These are phyloP conservation scores for Candolleomyces aberdarensis DNA, from an alignment of 768 basidiomycete species.

Conservation along the genomic window DNA sequence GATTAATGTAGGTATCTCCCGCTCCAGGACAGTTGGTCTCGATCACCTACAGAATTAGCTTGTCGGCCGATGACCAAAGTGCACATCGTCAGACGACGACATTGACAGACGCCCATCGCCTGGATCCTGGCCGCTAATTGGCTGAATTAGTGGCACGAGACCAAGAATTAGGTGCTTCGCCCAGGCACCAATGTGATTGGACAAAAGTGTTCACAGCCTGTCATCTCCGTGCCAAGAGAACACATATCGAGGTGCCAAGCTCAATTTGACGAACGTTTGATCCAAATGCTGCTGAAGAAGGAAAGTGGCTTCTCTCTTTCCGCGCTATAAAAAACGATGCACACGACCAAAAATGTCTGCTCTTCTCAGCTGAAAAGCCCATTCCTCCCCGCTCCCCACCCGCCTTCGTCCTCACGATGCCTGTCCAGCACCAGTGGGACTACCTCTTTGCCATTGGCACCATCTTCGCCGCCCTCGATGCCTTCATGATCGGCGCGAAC, in stretches of 20 bases:
- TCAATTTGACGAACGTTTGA: not conserved
- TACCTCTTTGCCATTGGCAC: constrained; percentile 27
- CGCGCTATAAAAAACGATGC: not conserved
- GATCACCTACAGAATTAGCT: too few species aligned
- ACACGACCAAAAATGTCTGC: not conserved
- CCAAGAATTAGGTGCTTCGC: not conserved
- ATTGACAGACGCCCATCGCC: not conserved
- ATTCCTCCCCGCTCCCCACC: not conserved
- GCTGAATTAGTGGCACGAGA: constrained; percentile 2
- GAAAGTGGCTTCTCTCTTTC: not conserved
- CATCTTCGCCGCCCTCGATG: constrained; percentile 19
- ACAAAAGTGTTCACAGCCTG: too few species aligned
- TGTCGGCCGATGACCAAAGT: too few species aligned
- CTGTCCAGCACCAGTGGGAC: constrained; percentile 25
- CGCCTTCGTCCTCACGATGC: constrained; percentile 12
- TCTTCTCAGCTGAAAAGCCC: not conserved
- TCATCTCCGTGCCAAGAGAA: not conserved
- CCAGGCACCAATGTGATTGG: not conserved
- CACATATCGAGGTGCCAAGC: not conserved
- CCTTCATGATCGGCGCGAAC: constrained; percentile 24
- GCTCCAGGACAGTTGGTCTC: too few species aligned
- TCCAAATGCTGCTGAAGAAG: not conserved
- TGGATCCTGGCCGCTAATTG: not conserved
- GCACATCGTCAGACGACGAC: not conserved
- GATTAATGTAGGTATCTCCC: too few species aligned